Conservation (phyloP, 2,329 filamentous ascomycete genomes). For the Phialocephala sp. region DNA sequence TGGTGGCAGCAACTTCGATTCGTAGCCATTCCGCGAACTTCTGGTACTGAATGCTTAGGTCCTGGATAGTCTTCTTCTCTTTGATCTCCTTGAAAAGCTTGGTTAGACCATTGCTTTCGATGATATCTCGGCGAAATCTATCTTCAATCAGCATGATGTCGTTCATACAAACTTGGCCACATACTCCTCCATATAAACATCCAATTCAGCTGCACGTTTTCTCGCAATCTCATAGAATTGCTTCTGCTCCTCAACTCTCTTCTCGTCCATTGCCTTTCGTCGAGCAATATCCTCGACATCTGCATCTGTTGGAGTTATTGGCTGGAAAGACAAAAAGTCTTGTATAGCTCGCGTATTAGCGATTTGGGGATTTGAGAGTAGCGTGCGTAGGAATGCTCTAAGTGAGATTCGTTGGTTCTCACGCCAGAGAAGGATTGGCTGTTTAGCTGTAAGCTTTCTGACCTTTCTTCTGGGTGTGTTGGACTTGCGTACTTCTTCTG, state of each 20-base stretch:
- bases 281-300: constrained; percentile 81
- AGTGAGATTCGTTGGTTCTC: constrained; percentile 92
- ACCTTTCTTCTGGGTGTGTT: constrained; percentile 4
- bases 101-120: constrained; percentile 82
- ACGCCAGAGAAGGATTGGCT: constrained; percentile 72
- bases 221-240: constrained; percentile 95
- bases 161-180: constrained; percentile 40
- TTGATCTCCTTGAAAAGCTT: constrained; percentile 93
- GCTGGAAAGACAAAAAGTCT: constrained; percentile 79
- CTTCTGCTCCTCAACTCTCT: constrained; percentile 88
- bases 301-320: constrained; percentile 77
- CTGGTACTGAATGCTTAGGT: constrained; percentile 92
- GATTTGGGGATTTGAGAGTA: constrained; percentile 84
- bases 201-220: constrained; percentile 86
- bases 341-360: constrained; percentile 82
- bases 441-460: constrained; percentile 26
- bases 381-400: constrained; percentile 84
- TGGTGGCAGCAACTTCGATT: constrained; percentile 94
- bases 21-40: constrained; percentile 98
- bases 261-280: constrained; percentile 83
- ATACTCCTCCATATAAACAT: constrained; percentile 96
- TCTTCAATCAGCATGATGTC: neutral
- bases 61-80: constrained; percentile 83
- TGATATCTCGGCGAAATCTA: constrained; percentile 69
- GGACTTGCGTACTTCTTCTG: constrained; percentile 26